Percentiles rank a stretch among this genome's conserved stretches.
Evolutionary conservation across 495 filamentous ascomycete species (phyloP).

Genomic region (Penicillium ochrochloron): DNA sequence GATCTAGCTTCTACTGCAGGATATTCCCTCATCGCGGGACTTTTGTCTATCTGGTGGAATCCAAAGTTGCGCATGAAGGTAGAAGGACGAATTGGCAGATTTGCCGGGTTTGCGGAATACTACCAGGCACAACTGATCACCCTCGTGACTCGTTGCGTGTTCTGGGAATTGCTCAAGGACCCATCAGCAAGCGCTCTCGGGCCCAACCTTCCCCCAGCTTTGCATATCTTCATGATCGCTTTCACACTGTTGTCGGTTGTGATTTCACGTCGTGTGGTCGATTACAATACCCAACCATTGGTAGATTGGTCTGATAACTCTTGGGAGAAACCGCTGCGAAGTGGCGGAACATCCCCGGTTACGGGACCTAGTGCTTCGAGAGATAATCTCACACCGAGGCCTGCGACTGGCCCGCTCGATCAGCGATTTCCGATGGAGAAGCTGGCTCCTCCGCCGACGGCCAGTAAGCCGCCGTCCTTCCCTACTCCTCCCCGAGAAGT

Average conservation of each 20-base stretch:
- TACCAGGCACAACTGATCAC: conserved; percentile 70
- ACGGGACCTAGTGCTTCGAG: conserved; percentile 18
- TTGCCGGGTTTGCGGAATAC: conserved; percentile 68
- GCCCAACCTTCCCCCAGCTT: conserved; percentile 44
- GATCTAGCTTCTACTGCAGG: conserved; percentile 47
- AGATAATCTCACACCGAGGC: conserved; percentile 26
- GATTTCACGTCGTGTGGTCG: conserved; percentile 55
- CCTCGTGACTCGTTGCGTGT: conserved; percentile 59
- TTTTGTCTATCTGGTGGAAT: conserved; percentile 77
- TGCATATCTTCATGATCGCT: conserved; percentile 61
- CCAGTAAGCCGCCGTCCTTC: conserved; percentile 33
- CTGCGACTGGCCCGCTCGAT: conserved; percentile 25
- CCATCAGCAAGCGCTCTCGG: conserved; percentile 50
- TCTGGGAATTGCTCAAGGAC: conserved; percentile 56
- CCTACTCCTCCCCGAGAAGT: conserved; percentile 44
- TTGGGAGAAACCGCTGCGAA: conserved; percentile 39
- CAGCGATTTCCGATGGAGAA: conserved; percentile 48
- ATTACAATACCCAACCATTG: conserved; percentile 56
- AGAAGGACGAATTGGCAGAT: conserved; percentile 64
- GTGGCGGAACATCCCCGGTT: conserved; percentile 32
- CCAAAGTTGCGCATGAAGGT: conserved; percentile 67
- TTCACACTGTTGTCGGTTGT: conserved; percentile 51
- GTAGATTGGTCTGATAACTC: conserved; percentile 57
- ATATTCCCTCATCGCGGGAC: conserved; percentile 53
- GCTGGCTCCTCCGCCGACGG: conserved; percentile 36